These are phyloP conservation scores for Beta vulgaris DNA, from an alignment of 148 eudicot species.

Conservation along the genomic window DNA sequence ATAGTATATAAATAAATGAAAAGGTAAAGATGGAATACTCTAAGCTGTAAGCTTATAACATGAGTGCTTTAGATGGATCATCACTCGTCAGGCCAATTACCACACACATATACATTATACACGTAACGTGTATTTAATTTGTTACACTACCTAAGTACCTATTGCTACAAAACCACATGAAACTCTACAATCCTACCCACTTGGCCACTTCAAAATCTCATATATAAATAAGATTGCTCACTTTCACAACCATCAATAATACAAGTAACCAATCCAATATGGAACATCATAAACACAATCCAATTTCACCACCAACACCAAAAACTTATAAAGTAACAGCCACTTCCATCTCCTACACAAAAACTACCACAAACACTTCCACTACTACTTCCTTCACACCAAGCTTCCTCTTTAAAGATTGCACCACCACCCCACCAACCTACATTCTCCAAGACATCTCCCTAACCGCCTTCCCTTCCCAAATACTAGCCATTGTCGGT, in stretches of 20 bases:
- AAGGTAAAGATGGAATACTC: too few relatives aligned
- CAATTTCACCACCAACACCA: conserved; percentile 32
- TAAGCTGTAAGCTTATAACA: too few relatives aligned
- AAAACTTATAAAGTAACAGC: conserved; percentile 67
- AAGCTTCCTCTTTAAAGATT: conserved; percentile 44
- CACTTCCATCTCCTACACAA: conserved; percentile 67
- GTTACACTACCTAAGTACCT: neutral
- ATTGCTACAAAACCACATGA: neutral
- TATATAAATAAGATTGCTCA: neutral
- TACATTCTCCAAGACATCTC: conserved; percentile 68
- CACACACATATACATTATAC: too few relatives aligned
- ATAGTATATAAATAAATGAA: too few relatives aligned
- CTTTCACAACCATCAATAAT: neutral
- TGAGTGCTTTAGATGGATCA: too few relatives aligned
- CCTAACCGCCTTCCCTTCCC: conserved; percentile 65
- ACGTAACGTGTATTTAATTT: too few relatives aligned
- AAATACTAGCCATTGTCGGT: conserved; percentile 86
- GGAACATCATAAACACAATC: conserved; percentile 31
- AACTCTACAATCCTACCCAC: neutral
- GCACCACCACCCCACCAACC: conserved; percentile 48
- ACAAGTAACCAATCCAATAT: conserved; percentile 17
- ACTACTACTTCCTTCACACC: conserved; percentile 21
- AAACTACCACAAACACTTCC: conserved; percentile 40
- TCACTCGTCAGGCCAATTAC: too few relatives aligned
- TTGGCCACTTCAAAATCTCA: neutral